Conservation (phyloP, 2,329 filamentous ascomycete genomes). For the Pseudogymnoascus sp. region DNA sequence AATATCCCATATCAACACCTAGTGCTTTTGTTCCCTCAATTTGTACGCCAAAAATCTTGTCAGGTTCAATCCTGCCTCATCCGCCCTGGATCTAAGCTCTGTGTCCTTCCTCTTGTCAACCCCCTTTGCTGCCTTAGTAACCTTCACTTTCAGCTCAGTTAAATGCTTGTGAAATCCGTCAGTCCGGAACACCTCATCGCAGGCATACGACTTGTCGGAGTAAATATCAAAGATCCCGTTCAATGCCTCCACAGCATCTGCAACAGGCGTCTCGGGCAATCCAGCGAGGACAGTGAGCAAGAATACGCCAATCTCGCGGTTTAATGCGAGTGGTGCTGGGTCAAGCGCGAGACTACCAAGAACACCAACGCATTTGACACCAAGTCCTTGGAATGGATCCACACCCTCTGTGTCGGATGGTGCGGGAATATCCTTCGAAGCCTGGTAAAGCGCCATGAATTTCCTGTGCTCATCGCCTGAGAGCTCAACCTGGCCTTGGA, state of each 20-base stretch:
- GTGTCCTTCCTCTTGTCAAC: slow-evolving; percentile 51
- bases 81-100: slow-evolving; percentile 51
- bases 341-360: slow-evolving; percentile 55
- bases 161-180: slow-evolving; percentile 52
- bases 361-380: slow-evolving; percentile 60
- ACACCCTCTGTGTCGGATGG: slow-evolving; percentile 22
- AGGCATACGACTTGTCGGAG: slow-evolving; percentile 49
- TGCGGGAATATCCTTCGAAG: slow-evolving; percentile 38
- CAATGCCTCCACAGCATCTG: slow-evolving; percentile 55
- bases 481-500: slow-evolving; percentile 43
- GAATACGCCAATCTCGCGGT: slow-evolving; percentile 58
- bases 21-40: slow-evolving; percentile 26
- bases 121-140: slow-evolving; percentile 48
- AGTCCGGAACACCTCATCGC: slow-evolving; percentile 59
- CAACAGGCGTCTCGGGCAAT: slow-evolving; percentile 45
- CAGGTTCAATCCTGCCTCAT: slow-evolving; percentile 55
- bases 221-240: slow-evolving; percentile 64
- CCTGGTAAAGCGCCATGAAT: slow-evolving; percentile 59
- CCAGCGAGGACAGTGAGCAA: slow-evolving; percentile 47
- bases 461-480: slow-evolving; percentile 49
- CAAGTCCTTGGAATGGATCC: slow-evolving; percentile 53
- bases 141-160: slow-evolving; percentile 45
- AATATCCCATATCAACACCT: neutral
- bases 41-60: slow-evolving; percentile 58
- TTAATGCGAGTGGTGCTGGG: slow-evolving; percentile 45